Evolutionary conservation across 495 filamentous ascomycete genomes (phyloP), one percentile per base, ranked within the genome.

Genomic region (Immersiella caudata): DNA sequence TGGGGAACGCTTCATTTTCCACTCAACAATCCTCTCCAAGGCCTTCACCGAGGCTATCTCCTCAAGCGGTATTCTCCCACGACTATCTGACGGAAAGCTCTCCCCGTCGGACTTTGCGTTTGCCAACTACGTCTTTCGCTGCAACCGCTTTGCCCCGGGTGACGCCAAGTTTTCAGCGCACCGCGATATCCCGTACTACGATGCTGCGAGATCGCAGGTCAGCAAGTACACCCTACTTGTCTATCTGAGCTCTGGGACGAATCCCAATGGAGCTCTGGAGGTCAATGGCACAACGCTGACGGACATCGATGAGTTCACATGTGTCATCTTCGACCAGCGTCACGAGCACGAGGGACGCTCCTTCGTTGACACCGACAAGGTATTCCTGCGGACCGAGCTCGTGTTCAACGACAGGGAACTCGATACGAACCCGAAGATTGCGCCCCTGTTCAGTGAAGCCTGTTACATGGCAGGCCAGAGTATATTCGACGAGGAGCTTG

Each of bases 1-100:
- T 6, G 61, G 61, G 9, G 49, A 33, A 18, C 61, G 61, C n/a
- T 63, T 52, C 61, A 63, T 63, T 25, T 63, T 63, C 61, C 25
- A 29, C 26, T 63, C 61, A 22, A 2, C 61, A 5, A 27, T 27
- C 24, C 61, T 63, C 25, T 63, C 61, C 25, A 33, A 36, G 24
- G 61, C 61, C 8, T 21, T 63, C 12, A 63, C 61, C 0, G 11
- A 16, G 6, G 4, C 61, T 0, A 22, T 63, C 61, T 14, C 22
- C 22, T 20, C 49, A 12, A 52, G 46, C 22, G 25, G 18, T 22
- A 4, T 63, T 36, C 49, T 63, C 7, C 12, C 24, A 12, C 24
- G 9, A 6, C 46, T 59, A 20, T 11, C 52, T 46, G 14, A 20
- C 16, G 26, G 12, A 20, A n/a, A 1, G 16, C 1, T 51, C 22